phyloP scores from a whole-genome alignment of 2,329 filamentous ascomycete genomes.

The Juglanconis oblonga region DNA sequence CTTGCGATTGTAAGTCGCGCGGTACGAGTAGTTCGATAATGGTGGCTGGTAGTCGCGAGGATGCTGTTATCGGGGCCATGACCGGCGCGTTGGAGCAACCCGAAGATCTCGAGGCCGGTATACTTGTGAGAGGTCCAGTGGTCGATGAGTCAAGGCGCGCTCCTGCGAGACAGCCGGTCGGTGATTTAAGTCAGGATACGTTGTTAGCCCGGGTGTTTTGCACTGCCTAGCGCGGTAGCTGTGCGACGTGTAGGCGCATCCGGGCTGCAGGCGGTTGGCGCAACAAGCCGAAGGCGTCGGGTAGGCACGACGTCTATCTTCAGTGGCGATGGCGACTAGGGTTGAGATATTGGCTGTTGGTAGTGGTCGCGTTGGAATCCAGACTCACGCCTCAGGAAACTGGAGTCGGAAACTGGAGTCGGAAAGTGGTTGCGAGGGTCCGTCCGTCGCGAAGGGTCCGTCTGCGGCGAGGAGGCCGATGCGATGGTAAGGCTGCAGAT shows the following conservation, averaged over 20 bases:
- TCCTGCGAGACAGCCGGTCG: background rate
- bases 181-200: background rate
- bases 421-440: too few species aligned
- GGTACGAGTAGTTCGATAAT: background rate
- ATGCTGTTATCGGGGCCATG: slow-evolving; percentile 12
- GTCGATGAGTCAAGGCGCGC: background rate
- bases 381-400: background rate
- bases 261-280: background rate
- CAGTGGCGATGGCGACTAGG: background rate
- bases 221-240: slow-evolving; percentile 6
- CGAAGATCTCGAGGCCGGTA: background rate
- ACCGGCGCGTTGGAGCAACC: background rate
- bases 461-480: too few species aligned
- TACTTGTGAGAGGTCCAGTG: background rate
- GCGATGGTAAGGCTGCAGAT: too few species aligned
- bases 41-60: slow-evolving; percentile 8
- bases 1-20: slow-evolving; percentile 5
- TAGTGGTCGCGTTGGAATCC: background rate
- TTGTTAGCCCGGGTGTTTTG: slow-evolving; percentile 1
- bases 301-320: background rate
- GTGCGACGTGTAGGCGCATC: background rate
- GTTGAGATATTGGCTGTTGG: background rate
- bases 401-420: too few species aligned
- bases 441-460: background rate
- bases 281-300: background rate